Base-by-base conservation (phyloP, 2,329 filamentous ascomycete species). In the Exophiala oligosperma region DNA sequence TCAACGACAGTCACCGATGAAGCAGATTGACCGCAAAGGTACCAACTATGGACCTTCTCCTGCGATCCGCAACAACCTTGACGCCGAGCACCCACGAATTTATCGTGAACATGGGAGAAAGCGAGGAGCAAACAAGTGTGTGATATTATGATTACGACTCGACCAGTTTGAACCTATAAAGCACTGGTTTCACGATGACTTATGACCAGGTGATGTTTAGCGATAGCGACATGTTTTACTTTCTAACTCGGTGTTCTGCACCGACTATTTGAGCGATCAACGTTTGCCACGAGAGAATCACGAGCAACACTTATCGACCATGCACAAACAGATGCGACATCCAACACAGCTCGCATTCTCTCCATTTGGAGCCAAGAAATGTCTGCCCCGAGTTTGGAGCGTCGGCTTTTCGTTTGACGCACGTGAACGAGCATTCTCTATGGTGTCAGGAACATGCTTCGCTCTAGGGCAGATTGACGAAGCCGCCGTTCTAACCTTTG, bases 1-100 rank as follows among this genome's bases (percentile, higher is more conserved):
- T 68, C 92, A 96, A 76, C 84, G 91, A 69, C 87, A 91, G 66
- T 60, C 54, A 48, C 65, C 64, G 5, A 52, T 59, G 41, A 74
- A 76, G 63, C 71, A 72, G 7, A 37, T 59, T 43, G 53, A 59
- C 29, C 59, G 55, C 37, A 61, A 61, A 58, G 61, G 49, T 32
- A 52, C 58, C 47, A 60, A 53, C 23, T 61, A 63, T 38, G 46
- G 55, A 23, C 40, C 57, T 46, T 52, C 56, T 29, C 55, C 55
- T 8, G 53, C 47, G 32, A 24, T 55, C 4, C 57, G 60, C 1
- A 53, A 52, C 49, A 54, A 56, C 24, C 57, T 56, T 29, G 62
- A 64, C 14, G 32, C 57, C 4, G 60, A 62, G 41, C 54, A 57
- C 35, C 60, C 60, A 50, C 57, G 63, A 52, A 57, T 61, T 37